Base-by-base conservation (phyloP, 345 rosid species). In the Microthlaspi erraticum region DNA sequence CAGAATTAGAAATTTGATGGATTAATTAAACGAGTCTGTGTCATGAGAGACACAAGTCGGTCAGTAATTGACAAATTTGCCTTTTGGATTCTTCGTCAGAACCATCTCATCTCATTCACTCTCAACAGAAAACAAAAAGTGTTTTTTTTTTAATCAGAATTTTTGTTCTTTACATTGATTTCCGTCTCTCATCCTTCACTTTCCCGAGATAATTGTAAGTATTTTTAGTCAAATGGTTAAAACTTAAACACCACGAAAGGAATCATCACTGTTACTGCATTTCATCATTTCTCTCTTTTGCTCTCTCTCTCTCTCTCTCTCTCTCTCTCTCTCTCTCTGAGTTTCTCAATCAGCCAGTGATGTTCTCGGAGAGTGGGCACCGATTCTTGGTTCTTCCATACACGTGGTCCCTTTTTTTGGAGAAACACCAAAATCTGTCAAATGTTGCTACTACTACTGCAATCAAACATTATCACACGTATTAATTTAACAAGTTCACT, bases 331-430 rank as follows among this genome's bases (percentile, higher is more conserved):
- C 48, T 38, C n/a, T 36, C 64, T 31, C 26, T 62, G 5, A 7
- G 32, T 45, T 43, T 43, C 54, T 63, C 31, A 10, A 11, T 54
- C 57, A 63, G 23, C 8, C 6, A 16, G n/a, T 61, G 56, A 31
- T 54, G 33, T 51, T 42, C 36, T 11, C 1, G 49, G 50, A 83
- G 85, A 80, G 72, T 83, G 85, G 84, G 67, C 83, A 80, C 67
- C 66, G 68, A 77, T 77, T 83, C 73, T 81, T 77, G 77, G 76
- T 81, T 82, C 78, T 81, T 78, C 78, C 37, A 64, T 70, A 77
- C 86, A 83, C 81, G 84, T 86, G 93, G 84, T 56, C 83, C 81
- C 78, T 80, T 32, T 51, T 70, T 70, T 72, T 70, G 73, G 66
- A 68, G 72, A 81, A 77, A 76, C 87, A 81, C 70, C 68, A 83